phyloP scores from a whole-genome alignment of 2,329 filamentous ascomycete species.

The Trichoderma sp. region DNA sequence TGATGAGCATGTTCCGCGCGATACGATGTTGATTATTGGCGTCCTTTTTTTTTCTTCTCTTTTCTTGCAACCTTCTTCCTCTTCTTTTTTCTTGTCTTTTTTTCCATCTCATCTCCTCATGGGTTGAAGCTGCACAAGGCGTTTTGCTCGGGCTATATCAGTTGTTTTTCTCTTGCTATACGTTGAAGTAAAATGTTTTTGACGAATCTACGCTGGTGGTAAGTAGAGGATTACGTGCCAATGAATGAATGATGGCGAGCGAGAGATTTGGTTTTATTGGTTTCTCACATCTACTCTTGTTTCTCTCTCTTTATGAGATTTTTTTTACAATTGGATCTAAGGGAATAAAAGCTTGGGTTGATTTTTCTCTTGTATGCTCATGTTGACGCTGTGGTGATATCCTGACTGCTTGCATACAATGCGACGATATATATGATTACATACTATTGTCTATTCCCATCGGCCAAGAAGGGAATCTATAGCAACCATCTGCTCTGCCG shows the following conservation, averaged over 20 bases:
- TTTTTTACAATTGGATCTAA: background rate
- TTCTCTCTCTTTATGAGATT: background rate
- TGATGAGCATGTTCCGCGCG: background rate
- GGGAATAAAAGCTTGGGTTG: slow-evolving; percentile 13
- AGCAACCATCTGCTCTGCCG: background rate
- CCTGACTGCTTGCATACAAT: background rate
- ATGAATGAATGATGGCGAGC: slow-evolving; percentile 10
- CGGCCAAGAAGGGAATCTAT: background rate
- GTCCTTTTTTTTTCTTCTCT: background rate
- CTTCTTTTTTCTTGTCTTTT: background rate
- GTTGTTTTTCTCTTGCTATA: background rate
- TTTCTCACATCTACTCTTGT: background rate
- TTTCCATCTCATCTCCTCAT: background rate
- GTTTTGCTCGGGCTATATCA: background rate
- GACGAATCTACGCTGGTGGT: background rate
- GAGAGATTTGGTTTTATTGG: background rate
- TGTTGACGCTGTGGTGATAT: background rate
- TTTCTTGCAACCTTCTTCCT: background rate
- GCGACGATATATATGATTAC: background rate
- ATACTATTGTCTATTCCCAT: background rate
- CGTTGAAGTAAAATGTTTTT: background rate
- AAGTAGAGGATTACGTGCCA: background rate
- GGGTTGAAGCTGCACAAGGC: background rate
- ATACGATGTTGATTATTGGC: background rate
- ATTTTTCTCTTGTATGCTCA: background rate